Base-by-base conservation (phyloP, 164 flowering plant genomes). In the Vitis amurensis region DNA sequence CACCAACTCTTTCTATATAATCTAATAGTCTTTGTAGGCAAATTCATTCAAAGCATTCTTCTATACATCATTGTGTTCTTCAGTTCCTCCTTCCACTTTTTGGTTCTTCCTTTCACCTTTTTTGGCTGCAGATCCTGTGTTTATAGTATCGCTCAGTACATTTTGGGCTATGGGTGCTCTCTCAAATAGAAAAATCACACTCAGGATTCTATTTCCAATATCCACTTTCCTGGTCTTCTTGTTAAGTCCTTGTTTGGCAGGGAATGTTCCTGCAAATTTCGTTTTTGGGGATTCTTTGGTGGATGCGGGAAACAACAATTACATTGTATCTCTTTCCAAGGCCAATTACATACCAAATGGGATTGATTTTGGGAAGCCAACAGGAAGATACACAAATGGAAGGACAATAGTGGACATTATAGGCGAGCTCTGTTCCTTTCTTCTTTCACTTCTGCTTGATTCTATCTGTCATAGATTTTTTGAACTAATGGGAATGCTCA, bases 271-370 rank as follows among this genome's bases (percentile, higher is more conserved):
- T n/a, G 87, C 92, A 8, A 78, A 68, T 59, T 93, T 87, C 75
- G 78, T 91, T 1, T 89, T 93, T 52, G 98, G 98, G 9, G 97
- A 93, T 76, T 93, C 98, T 0, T 67, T 91, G 72, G 91, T 89
- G 66, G 98, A 93, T 66, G 85, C 55, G 1, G 97, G 98, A 59
- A 93, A 93, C 81, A 93, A 93, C 71, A 87, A 93, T 80, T 93
- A 88, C 80, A 81, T 91, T 58, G 55, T 63, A 5, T 71, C 94
- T 17, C 77, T 93, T 23, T 85, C 97, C 6, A 86, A 79, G 71
- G 94, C 98, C 8, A 78, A 93, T 71, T 82, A 66, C 37, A 17
- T 37, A 2, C 94, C 97, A 1, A 84, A 90, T 70, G 97, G 97
- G 59, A 88, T 91, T 52, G 97, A 91, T 78, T 85, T 90, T 16